Percentiles rank a stretch among this genome's conserved stretches.
Evolutionary conservation across 1,284 basidiomycete genomes (phyloP).

Genomic region (Pseudozyma sp.): DNA sequence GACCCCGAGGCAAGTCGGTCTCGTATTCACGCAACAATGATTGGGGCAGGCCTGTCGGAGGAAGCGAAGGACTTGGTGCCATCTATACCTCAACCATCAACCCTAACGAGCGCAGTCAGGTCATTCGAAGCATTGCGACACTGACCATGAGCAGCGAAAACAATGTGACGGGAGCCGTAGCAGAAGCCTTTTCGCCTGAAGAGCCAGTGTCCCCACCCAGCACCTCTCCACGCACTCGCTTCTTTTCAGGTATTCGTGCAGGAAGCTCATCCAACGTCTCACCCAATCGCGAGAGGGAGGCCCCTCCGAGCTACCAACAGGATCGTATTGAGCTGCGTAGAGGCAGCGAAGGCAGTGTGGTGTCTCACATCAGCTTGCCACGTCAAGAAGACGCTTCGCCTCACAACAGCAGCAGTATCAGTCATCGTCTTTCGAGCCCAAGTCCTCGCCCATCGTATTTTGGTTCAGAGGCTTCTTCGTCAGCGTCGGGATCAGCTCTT

Average conservation of each 20-base stretch:
- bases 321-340: slow-evolving; percentile 12
- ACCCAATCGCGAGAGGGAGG: slow-evolving; percentile 2
- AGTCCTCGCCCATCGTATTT: slow-evolving; percentile 18
- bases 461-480: slow-evolving; percentile 11
- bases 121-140: slow-evolving; percentile 42
- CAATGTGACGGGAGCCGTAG: slow-evolving; percentile 31
- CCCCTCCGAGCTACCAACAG: slow-evolving; percentile 35
- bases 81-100: slow-evolving; percentile 39
- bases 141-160: slow-evolving; percentile 35
- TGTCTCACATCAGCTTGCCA: slow-evolving; percentile 16
- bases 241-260: slow-evolving; percentile 19
- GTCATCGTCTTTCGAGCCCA: slow-evolving; percentile 13
- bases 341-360: slow-evolving; percentile 34
- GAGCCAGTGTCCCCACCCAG: slow-evolving; percentile 1
- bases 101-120: slow-evolving; percentile 36
- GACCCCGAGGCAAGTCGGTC: slow-evolving; percentile 25
- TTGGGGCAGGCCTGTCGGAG: slow-evolving; percentile 45
- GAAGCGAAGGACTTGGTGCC: slow-evolving; percentile 43
- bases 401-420: slow-evolving; percentile 6
- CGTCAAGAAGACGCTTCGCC: slow-evolving; percentile 12
- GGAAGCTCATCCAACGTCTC: slow-evolving; percentile 10
- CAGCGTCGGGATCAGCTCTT: slow-evolving; percentile 2
- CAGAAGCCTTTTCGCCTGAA: slow-evolving; percentile 36
- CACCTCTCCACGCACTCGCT: slow-evolving; percentile 10
- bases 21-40: slow-evolving; percentile 16